Evolutionary conservation across 768 basidiomycete genomes (phyloP).

Genomic region (Xanthoconium purpureum): DNA sequence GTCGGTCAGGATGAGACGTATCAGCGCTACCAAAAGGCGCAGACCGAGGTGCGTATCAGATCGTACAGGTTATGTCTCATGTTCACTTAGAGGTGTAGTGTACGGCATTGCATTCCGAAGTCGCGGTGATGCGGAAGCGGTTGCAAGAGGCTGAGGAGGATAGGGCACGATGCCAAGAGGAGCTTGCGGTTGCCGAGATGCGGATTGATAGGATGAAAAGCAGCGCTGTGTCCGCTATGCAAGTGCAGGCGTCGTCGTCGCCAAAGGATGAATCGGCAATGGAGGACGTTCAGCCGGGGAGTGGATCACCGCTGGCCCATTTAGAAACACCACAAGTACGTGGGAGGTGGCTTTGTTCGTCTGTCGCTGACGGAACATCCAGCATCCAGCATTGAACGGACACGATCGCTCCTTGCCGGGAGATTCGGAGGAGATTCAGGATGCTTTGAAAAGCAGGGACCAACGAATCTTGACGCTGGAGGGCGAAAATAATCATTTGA

Average conservation of each 20-base stretch:
- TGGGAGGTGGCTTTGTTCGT: constrained; percentile 39
- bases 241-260: constrained; percentile 36
- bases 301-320: constrained; percentile 47
- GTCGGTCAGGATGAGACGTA: constrained; percentile 40
- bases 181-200: constrained; percentile 55
- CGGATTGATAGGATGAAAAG: constrained; percentile 62
- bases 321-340: constrained; percentile 72
- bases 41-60: constrained; percentile 53
- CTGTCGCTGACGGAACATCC: constrained; percentile 34
- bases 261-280: constrained; percentile 29
- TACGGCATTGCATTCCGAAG: constrained; percentile 54
- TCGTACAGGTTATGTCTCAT: not conserved
- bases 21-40: constrained; percentile 48
- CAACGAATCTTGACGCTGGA: constrained; percentile 48
- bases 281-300: constrained; percentile 29
- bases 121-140: constrained; percentile 46
- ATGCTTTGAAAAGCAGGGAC: constrained; percentile 30
- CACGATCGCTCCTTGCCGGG: constrained; percentile 38
- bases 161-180: constrained; percentile 46
- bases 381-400: constrained; percentile 45
- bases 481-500: constrained; percentile 43
- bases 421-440: constrained; percentile 40
- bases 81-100: constrained; percentile 40
- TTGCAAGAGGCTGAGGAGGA: constrained; percentile 50
- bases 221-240: constrained; percentile 47